phyloP scores from a whole-genome alignment of 1,284 basidiomycete species.

The Leccinum fallax region DNA sequence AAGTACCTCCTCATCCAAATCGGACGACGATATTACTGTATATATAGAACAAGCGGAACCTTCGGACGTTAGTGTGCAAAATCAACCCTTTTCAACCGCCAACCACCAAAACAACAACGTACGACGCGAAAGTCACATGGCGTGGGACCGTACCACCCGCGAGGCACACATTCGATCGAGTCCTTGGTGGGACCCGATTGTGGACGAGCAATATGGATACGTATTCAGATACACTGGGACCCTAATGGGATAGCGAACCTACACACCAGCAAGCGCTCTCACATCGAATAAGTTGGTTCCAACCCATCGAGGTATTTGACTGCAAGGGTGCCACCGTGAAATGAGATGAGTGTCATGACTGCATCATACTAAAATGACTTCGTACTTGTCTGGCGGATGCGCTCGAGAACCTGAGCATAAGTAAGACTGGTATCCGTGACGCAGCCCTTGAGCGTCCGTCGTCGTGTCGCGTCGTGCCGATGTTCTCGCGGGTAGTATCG shows the following conservation, averaged over 20 bases:
- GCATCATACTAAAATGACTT: background rate
- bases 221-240: background rate
- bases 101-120: background rate
- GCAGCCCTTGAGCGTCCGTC: slow-evolving; percentile 4
- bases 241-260: slow-evolving; percentile 2
- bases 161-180: background rate
- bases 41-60: too few relatives aligned
- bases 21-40: too few relatives aligned
- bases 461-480: too few relatives aligned
- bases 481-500: too few relatives aligned
- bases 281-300: slow-evolving; percentile 21
- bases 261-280: slow-evolving; percentile 3
- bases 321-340: background rate
- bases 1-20: too few relatives aligned
- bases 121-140: background rate
- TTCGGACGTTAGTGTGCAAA: background rate
- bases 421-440: slow-evolving; percentile 8
- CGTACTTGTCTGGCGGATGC: slow-evolving; percentile 10
- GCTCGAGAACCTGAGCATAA: slow-evolving; percentile 13
- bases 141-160: slow-evolving; percentile 8
- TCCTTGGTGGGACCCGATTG: background rate
- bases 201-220: background rate
- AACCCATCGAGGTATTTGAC: slow-evolving; percentile 23
- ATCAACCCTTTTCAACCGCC: background rate
- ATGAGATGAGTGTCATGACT: background rate